phyloP scores from a whole-genome alignment of 2,329 filamentous ascomycete species.

The Fusarium pilosicola region DNA sequence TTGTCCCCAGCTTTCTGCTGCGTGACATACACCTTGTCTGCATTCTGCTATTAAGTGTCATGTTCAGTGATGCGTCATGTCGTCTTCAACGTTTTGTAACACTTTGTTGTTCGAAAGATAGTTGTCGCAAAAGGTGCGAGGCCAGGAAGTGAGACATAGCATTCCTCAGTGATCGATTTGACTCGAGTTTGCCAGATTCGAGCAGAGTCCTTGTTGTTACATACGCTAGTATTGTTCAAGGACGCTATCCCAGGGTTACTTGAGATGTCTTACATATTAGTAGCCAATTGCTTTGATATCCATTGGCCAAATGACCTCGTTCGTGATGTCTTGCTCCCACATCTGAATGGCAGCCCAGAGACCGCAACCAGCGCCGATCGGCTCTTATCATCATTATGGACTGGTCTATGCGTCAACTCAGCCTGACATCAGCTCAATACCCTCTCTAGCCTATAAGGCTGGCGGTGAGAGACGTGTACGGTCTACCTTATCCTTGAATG shows the following conservation, averaged over 20 bases:
- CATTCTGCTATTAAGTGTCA: not conserved
- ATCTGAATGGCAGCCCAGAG: not conserved
- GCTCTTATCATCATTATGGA: constrained; percentile 16
- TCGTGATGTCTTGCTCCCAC: constrained; percentile 8
- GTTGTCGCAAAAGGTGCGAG: not conserved
- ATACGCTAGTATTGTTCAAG: not conserved
- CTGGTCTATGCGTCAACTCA: not conserved
- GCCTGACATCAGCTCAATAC: constrained; percentile 1
- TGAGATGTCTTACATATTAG: not conserved
- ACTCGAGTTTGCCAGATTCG: not conserved
- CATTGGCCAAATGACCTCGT: constrained; percentile 8
- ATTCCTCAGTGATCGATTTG: not conserved
- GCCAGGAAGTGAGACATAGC: not conserved
- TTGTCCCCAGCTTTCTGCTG: constrained; percentile 3
- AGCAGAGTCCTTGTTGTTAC: not conserved
- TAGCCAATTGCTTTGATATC: not conserved
- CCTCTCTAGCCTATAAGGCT: not conserved
- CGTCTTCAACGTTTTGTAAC: not conserved
- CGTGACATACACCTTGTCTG: constrained; percentile 22
- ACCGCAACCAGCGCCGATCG: constrained; percentile 22
- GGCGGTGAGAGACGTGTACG: constrained; percentile 10
- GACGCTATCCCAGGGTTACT: constrained; percentile 1
- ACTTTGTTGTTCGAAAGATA: not conserved
- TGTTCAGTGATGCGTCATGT: not conserved
- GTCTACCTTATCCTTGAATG: not conserved